phyloP scores from a whole-genome alignment of 768 basidiomycete genomes.

The Trametes sanguinea region DNA sequence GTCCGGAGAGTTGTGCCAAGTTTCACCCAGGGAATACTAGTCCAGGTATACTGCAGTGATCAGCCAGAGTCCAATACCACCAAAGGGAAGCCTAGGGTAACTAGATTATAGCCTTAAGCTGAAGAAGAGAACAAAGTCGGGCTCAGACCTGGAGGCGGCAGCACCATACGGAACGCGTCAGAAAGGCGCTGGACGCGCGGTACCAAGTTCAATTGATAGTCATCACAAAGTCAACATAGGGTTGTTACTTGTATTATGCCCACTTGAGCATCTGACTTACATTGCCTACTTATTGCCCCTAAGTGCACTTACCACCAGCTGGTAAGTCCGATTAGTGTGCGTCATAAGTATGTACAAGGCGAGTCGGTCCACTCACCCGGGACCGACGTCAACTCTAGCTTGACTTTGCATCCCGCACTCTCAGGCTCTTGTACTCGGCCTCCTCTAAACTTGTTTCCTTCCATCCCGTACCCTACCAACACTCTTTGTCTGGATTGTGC shows the following conservation, averaged over 20 bases:
- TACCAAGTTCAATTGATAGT: not conserved
- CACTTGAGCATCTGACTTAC: not conserved
- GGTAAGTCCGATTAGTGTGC: not conserved
- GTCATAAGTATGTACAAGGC: not conserved
- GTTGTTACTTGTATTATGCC: not conserved
- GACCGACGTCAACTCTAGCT: conserved; percentile 7
- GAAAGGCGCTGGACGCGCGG: not conserved
- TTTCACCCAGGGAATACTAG: too few relatives aligned
- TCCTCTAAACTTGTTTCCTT: not conserved
- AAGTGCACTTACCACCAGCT: too few relatives aligned
- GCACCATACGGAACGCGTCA: conserved; percentile 8
- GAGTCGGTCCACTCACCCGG: conserved; percentile 6
- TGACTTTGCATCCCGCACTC: conserved; percentile 4
- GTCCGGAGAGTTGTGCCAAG: not conserved
- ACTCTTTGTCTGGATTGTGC: not conserved
- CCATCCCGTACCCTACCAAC: too few relatives aligned
- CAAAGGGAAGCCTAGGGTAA: too few relatives aligned
- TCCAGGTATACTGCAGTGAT: too few relatives aligned
- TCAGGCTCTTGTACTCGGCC: not conserved
- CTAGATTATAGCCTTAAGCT: too few relatives aligned
- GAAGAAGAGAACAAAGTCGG: not conserved
- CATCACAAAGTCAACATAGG: not conserved
- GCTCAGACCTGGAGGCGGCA: not conserved
- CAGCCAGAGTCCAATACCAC: too few relatives aligned
- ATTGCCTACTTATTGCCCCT: not conserved